phyloP scores from a whole-genome alignment of 2,329 filamentous ascomycete genomes.

The Trichoderma guizhouense region DNA sequence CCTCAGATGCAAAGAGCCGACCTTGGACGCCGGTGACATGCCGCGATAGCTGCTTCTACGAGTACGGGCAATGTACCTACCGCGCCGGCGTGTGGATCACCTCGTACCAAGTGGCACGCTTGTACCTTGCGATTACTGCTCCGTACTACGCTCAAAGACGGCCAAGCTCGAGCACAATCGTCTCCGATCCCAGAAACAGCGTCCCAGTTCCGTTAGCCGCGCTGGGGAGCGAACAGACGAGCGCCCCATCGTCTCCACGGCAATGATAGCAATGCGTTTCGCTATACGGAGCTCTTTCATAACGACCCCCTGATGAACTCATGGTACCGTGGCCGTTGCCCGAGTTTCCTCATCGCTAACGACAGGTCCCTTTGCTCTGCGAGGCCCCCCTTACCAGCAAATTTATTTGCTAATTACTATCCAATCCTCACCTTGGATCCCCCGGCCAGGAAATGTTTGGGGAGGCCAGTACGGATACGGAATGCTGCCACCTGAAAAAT shows the following conservation, averaged over 20 bases:
- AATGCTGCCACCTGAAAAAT: conserved; percentile 1
- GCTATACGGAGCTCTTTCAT: conserved; percentile 14
- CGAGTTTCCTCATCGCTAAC: conserved; percentile 11
- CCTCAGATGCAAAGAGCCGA: not conserved
- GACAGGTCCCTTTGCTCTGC: not conserved
- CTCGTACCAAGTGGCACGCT: not conserved
- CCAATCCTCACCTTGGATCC: not conserved
- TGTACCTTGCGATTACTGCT: not conserved
- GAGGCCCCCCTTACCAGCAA: not conserved
- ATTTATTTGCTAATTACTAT: conserved; percentile 2
- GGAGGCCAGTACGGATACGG: not conserved
- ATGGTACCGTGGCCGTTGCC: not conserved
- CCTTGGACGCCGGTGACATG: not conserved
- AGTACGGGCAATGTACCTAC: not conserved
- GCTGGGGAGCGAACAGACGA: not conserved
- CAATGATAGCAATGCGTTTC: conserved; percentile 12
- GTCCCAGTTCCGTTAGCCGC: conserved; percentile 2
- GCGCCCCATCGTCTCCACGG: conserved; percentile 14
- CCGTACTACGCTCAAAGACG: not conserved
- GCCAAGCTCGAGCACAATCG: not conserved
- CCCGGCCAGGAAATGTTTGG: not conserved
- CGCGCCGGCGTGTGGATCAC: not conserved
- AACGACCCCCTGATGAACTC: not conserved
- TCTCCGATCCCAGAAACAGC: not conserved
- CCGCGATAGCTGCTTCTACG: not conserved